Evolutionary conservation across 805 yeast species (phyloP).

Genomic region (Saccharomycopsis sp.): DNA sequence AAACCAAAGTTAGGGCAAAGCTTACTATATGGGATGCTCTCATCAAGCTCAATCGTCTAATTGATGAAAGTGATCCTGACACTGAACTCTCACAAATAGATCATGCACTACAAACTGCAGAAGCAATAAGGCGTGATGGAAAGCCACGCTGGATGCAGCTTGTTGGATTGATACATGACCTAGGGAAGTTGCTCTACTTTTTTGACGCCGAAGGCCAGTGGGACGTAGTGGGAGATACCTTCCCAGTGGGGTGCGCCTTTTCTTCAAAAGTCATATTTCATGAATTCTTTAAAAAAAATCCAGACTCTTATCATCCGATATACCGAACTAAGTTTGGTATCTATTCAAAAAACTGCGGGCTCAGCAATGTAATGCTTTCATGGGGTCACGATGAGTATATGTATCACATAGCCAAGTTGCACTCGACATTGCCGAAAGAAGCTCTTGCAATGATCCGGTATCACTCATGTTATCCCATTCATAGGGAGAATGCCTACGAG

Average conservation of each 20-base stretch:
- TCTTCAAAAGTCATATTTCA: constrained; percentile 54
- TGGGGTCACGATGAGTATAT: constrained; percentile 81
- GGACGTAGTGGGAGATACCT: constrained; percentile 78
- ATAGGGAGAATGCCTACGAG: constrained; percentile 58
- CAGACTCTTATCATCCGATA: constrained; percentile 55
- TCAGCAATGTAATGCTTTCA: constrained; percentile 62
- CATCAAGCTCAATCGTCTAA: constrained; percentile 49
- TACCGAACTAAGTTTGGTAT: constrained; percentile 63
- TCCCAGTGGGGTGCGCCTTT: constrained; percentile 66
- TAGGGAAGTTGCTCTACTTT: constrained; percentile 62
- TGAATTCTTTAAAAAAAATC: constrained; percentile 52
- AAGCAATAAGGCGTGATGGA: constrained; percentile 59
- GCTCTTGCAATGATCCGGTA: constrained; percentile 70
- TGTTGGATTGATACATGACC: constrained; percentile 65
- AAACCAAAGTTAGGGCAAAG: constrained; percentile 56
- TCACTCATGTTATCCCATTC: constrained; percentile 75
- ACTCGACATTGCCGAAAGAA: constrained; percentile 56
- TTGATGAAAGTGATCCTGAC: constrained; percentile 72
- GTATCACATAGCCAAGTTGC: constrained; percentile 63
- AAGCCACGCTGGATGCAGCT: constrained; percentile 73
- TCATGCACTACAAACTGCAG: constrained; percentile 71
- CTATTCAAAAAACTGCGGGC: constrained; percentile 56
- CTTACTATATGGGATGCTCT: constrained; percentile 72
- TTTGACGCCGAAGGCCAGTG: constrained; percentile 71
- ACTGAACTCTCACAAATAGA: constrained; percentile 69